A percentile compares a stretch with the other conserved stretches of the same genome.
These are phyloP conservation scores for Chalaropsis ovoidea DNA, from an alignment of 2,329 filamentous ascomycete genomes.

Conservation along the genomic window DNA sequence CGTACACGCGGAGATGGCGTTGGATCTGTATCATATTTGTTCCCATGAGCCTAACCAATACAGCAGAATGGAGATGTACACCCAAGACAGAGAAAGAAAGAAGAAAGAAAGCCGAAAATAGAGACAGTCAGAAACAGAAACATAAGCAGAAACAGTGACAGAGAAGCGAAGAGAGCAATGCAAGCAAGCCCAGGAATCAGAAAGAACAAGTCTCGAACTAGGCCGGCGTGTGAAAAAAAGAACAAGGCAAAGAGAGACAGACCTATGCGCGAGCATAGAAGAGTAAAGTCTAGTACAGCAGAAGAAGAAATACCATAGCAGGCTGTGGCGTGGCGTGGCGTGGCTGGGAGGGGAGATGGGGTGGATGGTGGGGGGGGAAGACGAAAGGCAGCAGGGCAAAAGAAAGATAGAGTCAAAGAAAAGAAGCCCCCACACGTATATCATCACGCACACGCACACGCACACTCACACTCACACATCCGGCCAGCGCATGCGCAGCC, in stretches of 20 bases:
- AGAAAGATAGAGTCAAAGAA: conserved; percentile 10
- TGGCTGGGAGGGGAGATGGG: no score
- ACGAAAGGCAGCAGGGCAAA: background rate
- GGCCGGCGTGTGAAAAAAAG: background rate
- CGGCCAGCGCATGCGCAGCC: conserved; percentile 62
- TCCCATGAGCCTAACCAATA: background rate
- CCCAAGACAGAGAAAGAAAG: background rate
- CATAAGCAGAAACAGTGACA: no score
- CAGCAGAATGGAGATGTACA: background rate
- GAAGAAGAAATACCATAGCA: background rate
- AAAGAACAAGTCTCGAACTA: background rate
- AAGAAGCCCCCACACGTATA: no score
- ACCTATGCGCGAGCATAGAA: conserved; percentile 1
- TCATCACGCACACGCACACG: no score
- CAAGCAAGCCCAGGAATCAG: no score
- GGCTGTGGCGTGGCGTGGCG: background rate
- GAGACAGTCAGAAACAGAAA: background rate
- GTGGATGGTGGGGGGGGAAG: no score
- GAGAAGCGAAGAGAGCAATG: no score
- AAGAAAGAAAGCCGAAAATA: background rate
- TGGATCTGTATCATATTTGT: no score
- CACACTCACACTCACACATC: conserved; percentile 31
- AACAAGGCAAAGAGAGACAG: background rate
- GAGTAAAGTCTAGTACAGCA: conserved; percentile 9
- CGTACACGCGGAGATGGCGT: background rate